A percentile compares a stretch with the other conserved stretches of the same genome.
Evolutionary conservation across 345 rosid genomes (phyloP).

Genomic region (Rhizophora apiculata): DNA sequence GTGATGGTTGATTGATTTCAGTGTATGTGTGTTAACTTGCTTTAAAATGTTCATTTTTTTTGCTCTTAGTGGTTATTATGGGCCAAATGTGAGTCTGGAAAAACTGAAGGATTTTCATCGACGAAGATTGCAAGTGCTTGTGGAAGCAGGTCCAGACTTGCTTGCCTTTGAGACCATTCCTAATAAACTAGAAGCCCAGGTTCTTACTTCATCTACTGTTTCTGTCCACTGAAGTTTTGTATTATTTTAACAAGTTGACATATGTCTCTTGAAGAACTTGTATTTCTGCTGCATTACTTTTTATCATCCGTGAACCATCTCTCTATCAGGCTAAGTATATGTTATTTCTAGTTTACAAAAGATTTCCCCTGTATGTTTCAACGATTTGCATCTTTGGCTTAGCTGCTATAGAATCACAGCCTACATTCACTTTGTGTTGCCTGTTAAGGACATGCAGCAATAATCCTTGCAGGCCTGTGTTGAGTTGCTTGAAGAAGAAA

Average conservation of each 20-base stretch:
- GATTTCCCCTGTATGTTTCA: not conserved
- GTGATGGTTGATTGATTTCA: not conserved
- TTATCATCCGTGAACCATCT: too few species aligned
- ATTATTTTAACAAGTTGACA: not conserved
- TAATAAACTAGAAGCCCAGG: conserved; percentile 92
- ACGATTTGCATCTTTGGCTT: not conserved
- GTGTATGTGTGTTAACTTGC: not conserved
- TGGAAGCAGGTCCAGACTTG: conserved; percentile 80
- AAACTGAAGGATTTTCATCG: conserved; percentile 87
- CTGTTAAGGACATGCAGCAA: not conserved
- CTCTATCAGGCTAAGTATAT: too few species aligned
- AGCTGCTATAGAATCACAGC: not conserved
- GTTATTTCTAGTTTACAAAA: not conserved
- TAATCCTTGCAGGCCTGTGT: conserved; percentile 57
- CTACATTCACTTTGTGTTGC: not conserved
- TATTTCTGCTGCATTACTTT: too few species aligned
- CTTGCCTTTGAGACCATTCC: conserved; percentile 93
- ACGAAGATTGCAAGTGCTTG: conserved; percentile 74
- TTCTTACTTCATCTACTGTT: conserved; percentile 22
- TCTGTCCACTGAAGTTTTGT: not conserved
- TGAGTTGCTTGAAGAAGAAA: conserved; percentile 81
- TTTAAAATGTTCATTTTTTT: not conserved
- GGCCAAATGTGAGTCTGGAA: conserved; percentile 47
- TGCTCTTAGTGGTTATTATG: conserved; percentile 63
- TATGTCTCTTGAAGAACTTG: not conserved